Base-by-base conservation (phyloP, 1,284 basidiomycete genomes). In the Trametes pubescens region DNA sequence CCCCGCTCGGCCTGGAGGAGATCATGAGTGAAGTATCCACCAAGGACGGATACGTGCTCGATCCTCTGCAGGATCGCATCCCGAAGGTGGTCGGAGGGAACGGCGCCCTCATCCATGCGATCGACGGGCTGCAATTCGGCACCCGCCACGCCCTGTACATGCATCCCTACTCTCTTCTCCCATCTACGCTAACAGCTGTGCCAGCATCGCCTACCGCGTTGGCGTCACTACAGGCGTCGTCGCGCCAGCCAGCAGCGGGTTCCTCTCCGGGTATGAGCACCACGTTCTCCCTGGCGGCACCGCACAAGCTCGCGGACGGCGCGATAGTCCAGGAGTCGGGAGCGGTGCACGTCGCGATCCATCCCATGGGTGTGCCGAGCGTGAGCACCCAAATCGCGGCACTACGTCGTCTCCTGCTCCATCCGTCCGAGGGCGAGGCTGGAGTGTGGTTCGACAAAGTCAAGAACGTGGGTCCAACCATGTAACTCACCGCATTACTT, bases 371-470 rank as follows among this genome's bases (percentile, higher is more conserved):
- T 7, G 73, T 72, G 70, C 80, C 84, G 4, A 86, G 85, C 69
- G 79, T 90, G 55, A 88, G 88, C 71, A 89, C 90, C 11, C 87
- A 93, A 73, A 86, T 95, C 60, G 89, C 84, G 0, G 79, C 86
- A 13, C 80, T 94, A n/a, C 83, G 92, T 18, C 75, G 74, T 21
- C 70, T 85, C 14, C 77, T 86, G 26, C 66, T 76, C 65, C 82
- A 81, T 16, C 83, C 80, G 76, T 83, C 83, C 62, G 78, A 77
- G 11, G 74, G 80, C 76, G 75, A 1, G 79, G 79, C 46, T 59
- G 80, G 62, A 82, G 76, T 48, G 89, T 83, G 78, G 85, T 89
- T 89, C 29, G 81, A 82, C 2, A 78, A 85, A 78, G 88, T 88
- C 26, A 40, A 29, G 24, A 74, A 48, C 7, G 65, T 65, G 35